Evolutionary conservation across 192 early-diverging fungal genomes (phyloP).

Genomic region (Mycoemilia scoparia): DNA sequence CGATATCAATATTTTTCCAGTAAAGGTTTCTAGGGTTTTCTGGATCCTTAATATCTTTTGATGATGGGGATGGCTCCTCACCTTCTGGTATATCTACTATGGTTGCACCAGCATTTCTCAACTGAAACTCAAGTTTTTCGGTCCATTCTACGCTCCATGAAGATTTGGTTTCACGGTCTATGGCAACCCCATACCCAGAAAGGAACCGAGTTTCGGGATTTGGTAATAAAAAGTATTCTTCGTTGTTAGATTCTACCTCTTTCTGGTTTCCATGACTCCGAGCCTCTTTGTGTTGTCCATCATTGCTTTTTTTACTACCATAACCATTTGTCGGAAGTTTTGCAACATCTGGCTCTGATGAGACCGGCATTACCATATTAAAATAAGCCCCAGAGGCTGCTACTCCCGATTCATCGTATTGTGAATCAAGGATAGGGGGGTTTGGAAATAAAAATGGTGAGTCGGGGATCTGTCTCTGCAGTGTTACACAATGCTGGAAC

Average conservation of each 20-base stretch:
- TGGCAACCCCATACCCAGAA: conserved; percentile 14
- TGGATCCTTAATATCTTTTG: too few relatives aligned
- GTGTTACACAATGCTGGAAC: conserved; percentile 45
- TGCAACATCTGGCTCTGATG: conserved; percentile 4
- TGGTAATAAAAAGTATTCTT: conserved; percentile 14
- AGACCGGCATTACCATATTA: too few relatives aligned
- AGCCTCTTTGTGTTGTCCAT: too few relatives aligned
- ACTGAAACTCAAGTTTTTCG: conserved; percentile 13
- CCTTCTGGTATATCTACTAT: too few relatives aligned
- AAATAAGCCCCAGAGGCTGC: too few relatives aligned
- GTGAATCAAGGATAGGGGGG: conserved; percentile 24
- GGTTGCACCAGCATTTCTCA: conserved; percentile 17
- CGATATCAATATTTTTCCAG: conserved; percentile 19
- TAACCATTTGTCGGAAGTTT: background rate
- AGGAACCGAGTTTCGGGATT: conserved; percentile 11
- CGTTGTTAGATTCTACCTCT: too few relatives aligned
- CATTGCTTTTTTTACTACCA: too few relatives aligned
- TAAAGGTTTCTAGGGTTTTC: too few relatives aligned
- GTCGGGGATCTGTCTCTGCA: conserved; percentile 30
- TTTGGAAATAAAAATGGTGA: conserved; percentile 29
- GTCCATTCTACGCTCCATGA: conserved; percentile 12
- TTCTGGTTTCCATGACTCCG: too few relatives aligned
- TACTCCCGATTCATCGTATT: too few relatives aligned
- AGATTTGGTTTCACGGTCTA: conserved; percentile 12
- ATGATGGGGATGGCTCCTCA: too few relatives aligned